phyloP scores from a whole-genome alignment of 2,329 filamentous ascomycete genomes.

The Penicillium sp. region DNA sequence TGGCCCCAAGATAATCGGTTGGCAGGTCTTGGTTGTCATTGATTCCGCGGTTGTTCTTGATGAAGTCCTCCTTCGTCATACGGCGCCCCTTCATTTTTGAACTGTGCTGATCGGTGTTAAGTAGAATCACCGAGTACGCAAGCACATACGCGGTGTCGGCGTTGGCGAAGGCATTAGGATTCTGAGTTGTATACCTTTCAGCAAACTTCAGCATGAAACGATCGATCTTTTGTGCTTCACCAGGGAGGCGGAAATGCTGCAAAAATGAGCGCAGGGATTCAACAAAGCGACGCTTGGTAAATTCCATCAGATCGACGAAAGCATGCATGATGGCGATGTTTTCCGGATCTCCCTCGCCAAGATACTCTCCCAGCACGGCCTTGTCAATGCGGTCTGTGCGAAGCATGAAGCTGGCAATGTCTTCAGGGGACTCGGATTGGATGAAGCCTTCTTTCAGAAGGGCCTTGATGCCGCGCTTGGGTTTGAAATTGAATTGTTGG shows the following conservation, averaged over 20 bases:
- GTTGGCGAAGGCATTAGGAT: constrained; percentile 94
- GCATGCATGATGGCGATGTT: constrained; percentile 98
- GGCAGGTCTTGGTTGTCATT: constrained; percentile 92
- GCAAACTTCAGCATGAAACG: constrained; percentile 99
- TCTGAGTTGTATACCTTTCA: constrained; percentile 86
- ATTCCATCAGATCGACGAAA: constrained; percentile 93
- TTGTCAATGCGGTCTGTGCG: constrained; percentile 81
- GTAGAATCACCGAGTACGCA: constrained; percentile 89
- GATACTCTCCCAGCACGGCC: constrained; percentile 80
- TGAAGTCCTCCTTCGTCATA: constrained; percentile 96
- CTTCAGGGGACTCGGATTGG: constrained; percentile 62
- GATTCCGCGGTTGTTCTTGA: constrained; percentile 97
- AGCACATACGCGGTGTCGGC: constrained; percentile 95
- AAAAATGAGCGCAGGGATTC: constrained; percentile 84
- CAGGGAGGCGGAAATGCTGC: constrained; percentile 87
- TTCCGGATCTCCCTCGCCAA: constrained; percentile 84
- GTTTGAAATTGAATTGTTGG: constrained; percentile 93
- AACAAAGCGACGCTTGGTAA: constrained; percentile 80
- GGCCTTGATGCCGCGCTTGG: constrained; percentile 81
- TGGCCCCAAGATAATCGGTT: constrained; percentile 77
- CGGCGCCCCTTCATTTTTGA: constrained; percentile 67
- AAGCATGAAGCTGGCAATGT: constrained; percentile 76
- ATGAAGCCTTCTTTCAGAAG: constrained; percentile 83
- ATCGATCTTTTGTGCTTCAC: constrained; percentile 97
- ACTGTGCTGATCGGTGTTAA: constrained; percentile 94